Conservation (phyloP, 257 asterid species). For the Ligustrum vulgare region DNA sequence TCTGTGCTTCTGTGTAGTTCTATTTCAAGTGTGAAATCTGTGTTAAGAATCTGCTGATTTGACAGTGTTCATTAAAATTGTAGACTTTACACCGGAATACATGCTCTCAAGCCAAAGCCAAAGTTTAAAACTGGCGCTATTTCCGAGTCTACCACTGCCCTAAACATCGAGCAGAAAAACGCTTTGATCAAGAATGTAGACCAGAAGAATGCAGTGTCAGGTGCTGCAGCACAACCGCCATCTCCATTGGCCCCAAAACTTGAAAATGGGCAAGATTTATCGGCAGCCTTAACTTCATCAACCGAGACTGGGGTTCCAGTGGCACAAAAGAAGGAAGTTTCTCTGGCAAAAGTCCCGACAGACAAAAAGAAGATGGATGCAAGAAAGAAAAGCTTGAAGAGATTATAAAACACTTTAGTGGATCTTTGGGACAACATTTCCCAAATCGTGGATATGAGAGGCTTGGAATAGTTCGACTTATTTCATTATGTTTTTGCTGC, state of each 20-base stretch:
- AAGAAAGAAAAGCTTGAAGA: conserved; percentile 59
- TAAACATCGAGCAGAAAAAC: conserved; percentile 43
- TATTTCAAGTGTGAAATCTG: too few species aligned
- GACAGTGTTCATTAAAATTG: conserved; percentile 5
- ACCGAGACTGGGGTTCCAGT: conserved; percentile 48
- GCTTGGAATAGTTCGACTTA: too few species aligned
- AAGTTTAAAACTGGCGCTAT: conserved; percentile 51
- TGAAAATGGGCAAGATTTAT: conserved; percentile 28
- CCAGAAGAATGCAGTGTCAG: conserved; percentile 34
- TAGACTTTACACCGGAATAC: conserved; percentile 87
- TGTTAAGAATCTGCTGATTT: conserved; percentile 22
- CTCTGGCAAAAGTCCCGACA: conserved; percentile 49
- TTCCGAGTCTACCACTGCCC: conserved; percentile 41
- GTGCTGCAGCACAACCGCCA: conserved; percentile 28
- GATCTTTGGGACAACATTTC: conserved; percentile 4
- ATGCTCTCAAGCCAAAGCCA: conserved; percentile 49
- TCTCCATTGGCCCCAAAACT: conserved; percentile 37
- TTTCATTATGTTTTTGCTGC: neutral
- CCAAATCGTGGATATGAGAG: neutral
- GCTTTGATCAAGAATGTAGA: conserved; percentile 29
- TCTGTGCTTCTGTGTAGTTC: too few species aligned
- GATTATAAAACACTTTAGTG: conserved; percentile 44
- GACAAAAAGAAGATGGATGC: conserved; percentile 83
- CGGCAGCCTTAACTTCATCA: conserved; percentile 33
- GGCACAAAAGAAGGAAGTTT: conserved; percentile 64